A percentile compares a stretch with the other conserved stretches of the same genome.
Evolutionary conservation across 2,329 filamentous ascomycete genomes (phyloP).

Genomic region (Apiospora rasikravindrae): DNA sequence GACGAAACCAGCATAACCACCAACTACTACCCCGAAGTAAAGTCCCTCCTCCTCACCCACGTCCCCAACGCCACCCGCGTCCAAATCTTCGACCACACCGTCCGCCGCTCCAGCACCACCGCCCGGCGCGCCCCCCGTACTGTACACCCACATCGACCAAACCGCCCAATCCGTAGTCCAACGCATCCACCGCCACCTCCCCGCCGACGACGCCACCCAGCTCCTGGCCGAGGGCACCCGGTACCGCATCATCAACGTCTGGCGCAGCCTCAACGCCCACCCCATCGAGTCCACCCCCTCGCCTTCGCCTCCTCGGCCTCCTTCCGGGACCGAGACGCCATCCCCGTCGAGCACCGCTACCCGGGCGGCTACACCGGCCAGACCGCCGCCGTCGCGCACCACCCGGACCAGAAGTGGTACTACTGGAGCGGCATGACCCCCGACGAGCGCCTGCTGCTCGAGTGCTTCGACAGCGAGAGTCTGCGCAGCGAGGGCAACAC

Average conservation of each 20-base stretch:
- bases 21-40: conserved; percentile 86
- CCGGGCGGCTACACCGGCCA: conserved; percentile 70
- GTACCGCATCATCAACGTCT: conserved; percentile 87
- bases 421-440: conserved; percentile 81
- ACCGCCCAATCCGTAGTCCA: conserved; percentile 68
- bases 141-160: conserved; percentile 82
- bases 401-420: conserved; percentile 71
- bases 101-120: conserved; percentile 68
- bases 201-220: conserved; percentile 63
- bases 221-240: conserved; percentile 64
- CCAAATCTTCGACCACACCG: conserved; percentile 86
- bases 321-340: conserved; percentile 66
- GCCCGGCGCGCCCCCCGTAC: conserved; percentile 71
- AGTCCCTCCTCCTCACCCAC: conserved; percentile 69
- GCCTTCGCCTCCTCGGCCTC: conserved; percentile 70
- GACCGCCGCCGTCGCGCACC: conserved; percentile 71
- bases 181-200: conserved; percentile 71
- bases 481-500: conserved; percentile 53
- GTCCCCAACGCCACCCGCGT: conserved; percentile 71
- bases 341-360: conserved; percentile 77
- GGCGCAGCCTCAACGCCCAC: conserved; percentile 66
- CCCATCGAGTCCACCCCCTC: conserved; percentile 71
- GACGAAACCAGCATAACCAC: conserved; percentile 72
- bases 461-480: conserved; percentile 76
- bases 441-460: conserved; percentile 74